These are phyloP conservation scores for Wallacemonas sp. DNA, from an alignment of 208 protist genomes.

Conservation along the genomic window DNA sequence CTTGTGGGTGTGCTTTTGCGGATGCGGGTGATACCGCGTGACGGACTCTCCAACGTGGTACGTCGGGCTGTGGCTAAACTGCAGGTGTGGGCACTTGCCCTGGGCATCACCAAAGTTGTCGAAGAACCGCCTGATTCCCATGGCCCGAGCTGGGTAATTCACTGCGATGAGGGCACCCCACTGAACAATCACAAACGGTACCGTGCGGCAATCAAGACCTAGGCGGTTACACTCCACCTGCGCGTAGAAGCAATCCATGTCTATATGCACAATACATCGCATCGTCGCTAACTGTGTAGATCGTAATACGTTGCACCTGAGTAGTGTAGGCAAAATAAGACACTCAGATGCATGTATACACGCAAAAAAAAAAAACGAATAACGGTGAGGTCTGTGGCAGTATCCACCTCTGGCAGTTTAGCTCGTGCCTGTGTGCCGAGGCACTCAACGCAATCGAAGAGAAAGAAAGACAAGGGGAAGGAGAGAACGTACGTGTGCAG, in stretches of 20 bases:
- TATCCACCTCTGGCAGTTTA: no score
- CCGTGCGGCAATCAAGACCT: slow-evolving; percentile 67
- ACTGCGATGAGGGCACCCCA: slow-evolving; percentile 87
- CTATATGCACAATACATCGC: slow-evolving; percentile 82
- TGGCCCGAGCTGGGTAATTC: slow-evolving; percentile 81
- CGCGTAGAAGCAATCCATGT: slow-evolving; percentile 94
- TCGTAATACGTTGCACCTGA: background rate
- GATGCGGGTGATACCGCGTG: slow-evolving; percentile 60
- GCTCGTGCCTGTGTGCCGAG: background rate
- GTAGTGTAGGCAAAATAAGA: background rate
- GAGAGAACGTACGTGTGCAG: slow-evolving; percentile 1
- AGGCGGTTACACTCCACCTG: slow-evolving; percentile 88
- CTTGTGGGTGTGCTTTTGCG: slow-evolving; percentile 57
- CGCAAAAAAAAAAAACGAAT: no score
- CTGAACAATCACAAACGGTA: slow-evolving; percentile 68
- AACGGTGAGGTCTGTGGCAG: no score
- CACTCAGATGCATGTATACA: no score
- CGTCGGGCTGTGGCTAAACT: slow-evolving; percentile 44
- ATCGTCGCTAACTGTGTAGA: background rate
- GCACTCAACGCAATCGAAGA: background rate
- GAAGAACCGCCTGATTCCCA: slow-evolving; percentile 70
- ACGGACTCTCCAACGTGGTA: slow-evolving; percentile 53
- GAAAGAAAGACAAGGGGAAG: slow-evolving; percentile 19
- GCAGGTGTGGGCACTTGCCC: slow-evolving; percentile 48
- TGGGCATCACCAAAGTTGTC: slow-evolving; percentile 41